These are phyloP conservation scores for Aotearoamyces nothofagi DNA, from an alignment of 2,329 filamentous ascomycete genomes.

Conservation along the genomic window DNA sequence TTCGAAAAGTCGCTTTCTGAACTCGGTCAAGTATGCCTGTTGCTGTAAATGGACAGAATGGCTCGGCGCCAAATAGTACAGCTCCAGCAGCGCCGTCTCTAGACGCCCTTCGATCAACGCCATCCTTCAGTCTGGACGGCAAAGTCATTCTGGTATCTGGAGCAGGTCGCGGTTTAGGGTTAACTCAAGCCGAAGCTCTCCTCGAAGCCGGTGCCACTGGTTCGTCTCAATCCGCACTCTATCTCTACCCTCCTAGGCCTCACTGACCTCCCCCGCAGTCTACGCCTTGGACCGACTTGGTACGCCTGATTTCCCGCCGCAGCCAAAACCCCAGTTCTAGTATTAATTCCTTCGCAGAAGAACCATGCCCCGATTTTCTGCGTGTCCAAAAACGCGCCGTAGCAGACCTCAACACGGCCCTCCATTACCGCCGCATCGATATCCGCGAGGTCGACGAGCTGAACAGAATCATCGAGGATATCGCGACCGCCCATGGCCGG, in stretches of 20 bases:
- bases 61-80: too few relatives aligned
- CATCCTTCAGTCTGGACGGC: constrained; percentile 55
- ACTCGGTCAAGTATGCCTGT: too few relatives aligned
- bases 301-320: constrained; percentile 6
- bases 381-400: constrained; percentile 41
- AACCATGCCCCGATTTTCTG: constrained; percentile 39
- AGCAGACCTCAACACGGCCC: constrained; percentile 44
- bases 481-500: constrained; percentile 43
- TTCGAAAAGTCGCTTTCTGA: too few relatives aligned
- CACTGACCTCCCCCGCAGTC: constrained; percentile 10
- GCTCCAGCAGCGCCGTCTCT: neutral
- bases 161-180: constrained; percentile 55
- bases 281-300: constrained; percentile 27
- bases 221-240: constrained; percentile 14
- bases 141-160: constrained; percentile 59
- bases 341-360: too few relatives aligned
- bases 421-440: constrained; percentile 54
- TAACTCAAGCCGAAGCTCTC: constrained; percentile 58
- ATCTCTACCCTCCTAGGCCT: too few relatives aligned
- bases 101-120: constrained; percentile 22
- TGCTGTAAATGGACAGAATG: too few relatives aligned
- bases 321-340: too few relatives aligned
- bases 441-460: constrained; percentile 45
- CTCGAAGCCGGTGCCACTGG: constrained; percentile 60
- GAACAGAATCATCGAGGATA: constrained; percentile 39